Base-by-base conservation (phyloP, 352 stramenopile genomes). In the Thalassiosira livingstoniorum region DNA sequence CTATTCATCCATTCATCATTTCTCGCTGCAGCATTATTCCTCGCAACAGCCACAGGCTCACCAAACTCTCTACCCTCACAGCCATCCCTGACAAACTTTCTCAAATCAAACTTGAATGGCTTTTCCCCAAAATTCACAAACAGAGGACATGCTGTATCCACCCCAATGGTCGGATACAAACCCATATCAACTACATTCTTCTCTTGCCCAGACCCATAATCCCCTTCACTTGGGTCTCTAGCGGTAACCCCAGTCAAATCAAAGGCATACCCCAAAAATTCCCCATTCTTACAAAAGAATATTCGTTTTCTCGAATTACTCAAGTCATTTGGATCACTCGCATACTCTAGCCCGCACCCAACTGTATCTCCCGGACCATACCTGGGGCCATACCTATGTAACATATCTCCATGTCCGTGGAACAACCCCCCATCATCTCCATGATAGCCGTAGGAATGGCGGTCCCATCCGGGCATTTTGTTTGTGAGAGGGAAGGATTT, bases 401-500 rank as follows among this genome's bases (percentile, higher is more conserved):
- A 23, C 86, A 93, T 94, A 21, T 87, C 78, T 34, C 92, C 92
- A 39, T 70, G 69, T 29, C 75, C 63, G 75, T 95, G 86, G 75
- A 95, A 96, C n/a, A 93, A 82, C 32, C 87, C 80, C 32, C 93
- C 93, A 78, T 96, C 93, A 77, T 96, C 93, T 18, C 87, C 83
- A 75, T 96, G 93, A 75, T 94, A 95, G 27, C 91, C 93, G 68
- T 85, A 95, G 3, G 68, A 89, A 45, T 85, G 35, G 18, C 45
- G 23, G 63, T 95, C 91, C 93, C 93, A 96, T 27, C 93, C 93
- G 4, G 93, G 91, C 91, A 95, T 93, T 61, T 86, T 87, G n/a
- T 81, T 66, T 45, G 54, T 47, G 25, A 81, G 62, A 45, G 47
- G 25, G 68, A 96, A 95, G 51, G 23, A 43, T 43, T 73, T 13